Evolutionary conservation across 2,329 filamentous ascomycete species (phyloP).

Genomic region (Exserohilum rostratum): DNA sequence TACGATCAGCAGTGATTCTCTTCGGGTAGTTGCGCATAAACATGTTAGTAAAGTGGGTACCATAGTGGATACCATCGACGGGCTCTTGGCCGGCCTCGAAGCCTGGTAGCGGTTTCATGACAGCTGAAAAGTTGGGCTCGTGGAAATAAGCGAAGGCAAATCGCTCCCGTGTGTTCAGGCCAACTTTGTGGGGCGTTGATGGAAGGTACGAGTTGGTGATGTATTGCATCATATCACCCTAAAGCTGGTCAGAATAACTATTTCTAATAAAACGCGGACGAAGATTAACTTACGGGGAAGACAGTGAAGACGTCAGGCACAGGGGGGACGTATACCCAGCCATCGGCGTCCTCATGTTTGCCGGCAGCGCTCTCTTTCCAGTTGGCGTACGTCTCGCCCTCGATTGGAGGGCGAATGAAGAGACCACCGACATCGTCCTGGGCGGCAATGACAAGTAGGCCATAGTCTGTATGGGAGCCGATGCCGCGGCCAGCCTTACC

Average conservation of each 20-base stretch:
- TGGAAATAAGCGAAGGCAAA: constrained; percentile 17
- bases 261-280: no score
- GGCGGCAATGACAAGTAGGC: constrained; percentile 58
- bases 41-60: constrained; percentile 15
- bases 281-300: constrained; percentile 45
- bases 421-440: constrained; percentile 60
- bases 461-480: constrained; percentile 60
- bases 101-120: constrained; percentile 12
- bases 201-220: constrained; percentile 15
- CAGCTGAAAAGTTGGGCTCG: constrained; percentile 13
- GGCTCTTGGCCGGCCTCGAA: constrained; percentile 10
- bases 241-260: neutral
- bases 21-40: constrained; percentile 17
- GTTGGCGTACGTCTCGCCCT: constrained; percentile 53
- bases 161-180: constrained; percentile 15
- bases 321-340: constrained; percentile 58
- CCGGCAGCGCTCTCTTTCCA: constrained; percentile 56
- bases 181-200: constrained; percentile 14
- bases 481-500: constrained; percentile 59
- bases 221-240: constrained; percentile 18
- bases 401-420: constrained; percentile 54
- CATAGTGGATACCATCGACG: constrained; percentile 10
- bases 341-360: constrained; percentile 52
- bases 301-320: constrained; percentile 55
- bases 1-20: constrained; percentile 6